Evolutionary conservation across 192 early-diverging fungal species (phyloP).

Genomic region (Pilobolus umbonatus): DNA sequence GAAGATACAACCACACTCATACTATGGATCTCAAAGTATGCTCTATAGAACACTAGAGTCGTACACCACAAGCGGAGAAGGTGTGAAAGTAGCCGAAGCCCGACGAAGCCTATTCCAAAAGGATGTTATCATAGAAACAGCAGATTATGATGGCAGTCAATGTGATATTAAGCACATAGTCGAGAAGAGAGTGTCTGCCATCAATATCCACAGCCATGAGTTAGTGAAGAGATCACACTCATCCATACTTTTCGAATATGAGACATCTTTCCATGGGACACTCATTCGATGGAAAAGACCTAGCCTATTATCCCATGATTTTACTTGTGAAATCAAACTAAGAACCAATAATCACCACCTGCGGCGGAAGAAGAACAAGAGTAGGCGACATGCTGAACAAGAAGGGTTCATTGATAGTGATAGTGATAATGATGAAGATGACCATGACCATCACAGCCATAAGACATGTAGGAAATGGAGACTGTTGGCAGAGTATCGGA

Average conservation of each 20-base stretch:
- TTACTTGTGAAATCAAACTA: slow-evolving; percentile 25
- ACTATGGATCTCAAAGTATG: slow-evolving; percentile 36
- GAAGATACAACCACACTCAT: slow-evolving; percentile 31
- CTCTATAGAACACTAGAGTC: no score
- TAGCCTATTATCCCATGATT: slow-evolving; percentile 27
- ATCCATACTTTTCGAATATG: slow-evolving; percentile 25
- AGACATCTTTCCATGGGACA: slow-evolving; percentile 13
- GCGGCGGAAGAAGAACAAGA: neutral
- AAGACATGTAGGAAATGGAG: slow-evolving; percentile 5
- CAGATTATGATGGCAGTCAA: neutral
- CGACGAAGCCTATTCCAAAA: slow-evolving; percentile 32
- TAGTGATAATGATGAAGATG: slow-evolving; percentile 11
- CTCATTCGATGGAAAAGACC: slow-evolving; percentile 31
- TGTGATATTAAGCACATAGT: neutral
- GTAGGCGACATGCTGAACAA: neutral
- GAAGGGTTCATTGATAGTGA: slow-evolving; percentile 14
- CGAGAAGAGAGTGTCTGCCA: neutral
- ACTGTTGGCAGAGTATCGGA: slow-evolving; percentile 4
- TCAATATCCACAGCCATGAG: neutral
- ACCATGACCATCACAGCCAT: slow-evolving; percentile 6
- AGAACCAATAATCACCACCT: neutral
- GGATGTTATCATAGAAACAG: slow-evolving; percentile 23
- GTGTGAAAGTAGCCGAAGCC: slow-evolving; percentile 22
- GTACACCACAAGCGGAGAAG: neutral
- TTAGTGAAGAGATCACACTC: slow-evolving; percentile 17